Base-by-base conservation (phyloP, 768 basidiomycete species). In the Pisolithus marmoratus region DNA sequence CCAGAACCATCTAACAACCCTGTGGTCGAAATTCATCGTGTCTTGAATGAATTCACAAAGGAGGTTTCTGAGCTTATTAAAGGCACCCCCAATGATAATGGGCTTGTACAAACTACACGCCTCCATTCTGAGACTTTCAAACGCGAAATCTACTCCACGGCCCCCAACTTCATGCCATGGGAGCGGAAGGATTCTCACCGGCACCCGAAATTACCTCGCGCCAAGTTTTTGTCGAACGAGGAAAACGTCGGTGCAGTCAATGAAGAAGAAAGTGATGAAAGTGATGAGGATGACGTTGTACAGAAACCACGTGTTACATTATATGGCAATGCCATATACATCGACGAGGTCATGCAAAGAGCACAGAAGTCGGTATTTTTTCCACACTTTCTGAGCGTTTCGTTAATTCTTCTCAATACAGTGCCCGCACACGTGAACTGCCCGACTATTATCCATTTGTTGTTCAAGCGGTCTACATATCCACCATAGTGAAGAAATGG, bases 381-480 rank as follows among this genome's bases (percentile, higher is more conserved):
- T 20, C 19, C 23, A 31, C 17, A 31, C 14, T 6, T 15, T 14
- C 2, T 19, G 7, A 2, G 5, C 31, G 8, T 17, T 0, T 4
- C 19, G 12, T 19, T 24, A 31, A 12, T 19, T 31, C 23, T n/a
- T 48, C 24, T 15, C 38, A 48, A 29, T n/a, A 17, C 51, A 90
- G 88, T 22, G 79, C 87, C 1, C 75, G 82, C 4, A 83, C 85
- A 1, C 79, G 88, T 1, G 86, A 89, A 58, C 74, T 89, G 0
- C 86, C 85, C 0, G 82, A 79, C 14, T 75, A 77, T 53, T 84
- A 80, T 53, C 85, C 86, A 0, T 87, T 83, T 53, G 69, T 81
- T 0, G 81, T 88, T 0, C 78, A 81, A 46, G 63, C 72, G 9
- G 60, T 63, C 0, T 83, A 77, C 53, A 84, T 89, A 47, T 49